Conservation (phyloP, 1,284 basidiomycete genomes). For the Sporisorium scitamineum region DNA sequence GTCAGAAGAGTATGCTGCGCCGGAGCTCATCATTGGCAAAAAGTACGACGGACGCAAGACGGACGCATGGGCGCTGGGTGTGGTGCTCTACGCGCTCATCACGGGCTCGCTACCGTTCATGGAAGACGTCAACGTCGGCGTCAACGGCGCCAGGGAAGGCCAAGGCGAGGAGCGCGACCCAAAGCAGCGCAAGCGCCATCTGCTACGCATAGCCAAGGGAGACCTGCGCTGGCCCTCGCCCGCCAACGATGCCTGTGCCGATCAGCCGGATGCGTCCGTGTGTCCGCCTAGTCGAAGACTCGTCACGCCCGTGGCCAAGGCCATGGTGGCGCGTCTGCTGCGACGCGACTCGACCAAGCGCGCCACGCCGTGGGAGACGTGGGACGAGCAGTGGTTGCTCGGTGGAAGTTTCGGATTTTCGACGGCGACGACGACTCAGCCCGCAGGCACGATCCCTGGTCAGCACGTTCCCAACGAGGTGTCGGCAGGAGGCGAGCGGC, state of each 20-base stretch:
- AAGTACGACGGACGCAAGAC: constrained; percentile 87
- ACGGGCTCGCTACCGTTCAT: constrained; percentile 74
- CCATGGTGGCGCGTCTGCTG: constrained; percentile 60
- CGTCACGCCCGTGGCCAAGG: constrained; percentile 61
- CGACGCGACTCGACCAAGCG: constrained; percentile 62
- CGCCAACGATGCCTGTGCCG: constrained; percentile 63
- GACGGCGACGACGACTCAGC: neutral
- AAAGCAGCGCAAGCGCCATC: constrained; percentile 59
- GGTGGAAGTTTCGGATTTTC: constrained; percentile 57
- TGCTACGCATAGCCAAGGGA: constrained; percentile 67
- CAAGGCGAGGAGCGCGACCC: constrained; percentile 51
- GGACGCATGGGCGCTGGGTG: constrained; percentile 89
- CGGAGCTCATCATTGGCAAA: constrained; percentile 83
- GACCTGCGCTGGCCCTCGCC: constrained; percentile 69
- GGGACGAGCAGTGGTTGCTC: constrained; percentile 65
- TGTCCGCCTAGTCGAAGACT: constrained; percentile 52
- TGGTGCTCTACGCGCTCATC: constrained; percentile 82
- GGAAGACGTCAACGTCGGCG: constrained; percentile 45
- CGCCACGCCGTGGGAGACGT: constrained; percentile 59
- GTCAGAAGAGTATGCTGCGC: constrained; percentile 89
- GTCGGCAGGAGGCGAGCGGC: constrained; percentile 41
- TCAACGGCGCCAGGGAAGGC: constrained; percentile 43
- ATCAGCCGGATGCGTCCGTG: constrained; percentile 21
- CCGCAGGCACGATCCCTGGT: neutral
- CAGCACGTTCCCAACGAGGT: constrained; percentile 47